A percentile compares a stretch with the other conserved stretches of the same genome.
Conservation (phyloP, 345 rosid genomes). For the Citrus inodora region DNA sequence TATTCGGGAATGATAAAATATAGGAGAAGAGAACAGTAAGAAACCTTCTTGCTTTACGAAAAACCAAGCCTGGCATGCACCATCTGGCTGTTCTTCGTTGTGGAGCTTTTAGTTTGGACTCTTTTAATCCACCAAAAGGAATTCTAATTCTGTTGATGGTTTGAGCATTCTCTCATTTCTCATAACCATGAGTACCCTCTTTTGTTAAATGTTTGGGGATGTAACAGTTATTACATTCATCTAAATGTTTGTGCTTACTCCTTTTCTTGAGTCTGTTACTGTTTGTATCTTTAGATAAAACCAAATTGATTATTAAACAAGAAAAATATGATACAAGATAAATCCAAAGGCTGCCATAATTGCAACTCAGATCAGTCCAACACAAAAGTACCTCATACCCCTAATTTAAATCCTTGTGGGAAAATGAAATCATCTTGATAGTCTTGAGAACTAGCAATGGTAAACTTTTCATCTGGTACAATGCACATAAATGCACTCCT, state of each 20-base stretch:
- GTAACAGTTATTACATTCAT: neutral
- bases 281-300: neutral
- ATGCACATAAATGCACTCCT: neutral
- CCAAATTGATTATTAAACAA: neutral
- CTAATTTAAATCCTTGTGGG: neutral
- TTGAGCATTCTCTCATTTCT: neutral
- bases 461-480: neutral
- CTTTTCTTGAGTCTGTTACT: neutral
- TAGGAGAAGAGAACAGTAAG: neutral
- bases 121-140: neutral
- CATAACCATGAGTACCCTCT: neutral
- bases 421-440: neutral
- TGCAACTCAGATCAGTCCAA: neutral
- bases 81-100: neutral
- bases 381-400: neutral
- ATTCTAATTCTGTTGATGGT: neutral
- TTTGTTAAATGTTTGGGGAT: neutral
- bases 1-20: neutral
- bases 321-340: neutral
- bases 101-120: neutral
- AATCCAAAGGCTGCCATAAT: neutral
- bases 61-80: neutral
- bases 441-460: neutral
- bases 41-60: neutral
- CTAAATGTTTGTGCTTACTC: neutral